Evolutionary conservation across 805 yeast species (phyloP).

Genomic region (Diddensiella transvaalensis): DNA sequence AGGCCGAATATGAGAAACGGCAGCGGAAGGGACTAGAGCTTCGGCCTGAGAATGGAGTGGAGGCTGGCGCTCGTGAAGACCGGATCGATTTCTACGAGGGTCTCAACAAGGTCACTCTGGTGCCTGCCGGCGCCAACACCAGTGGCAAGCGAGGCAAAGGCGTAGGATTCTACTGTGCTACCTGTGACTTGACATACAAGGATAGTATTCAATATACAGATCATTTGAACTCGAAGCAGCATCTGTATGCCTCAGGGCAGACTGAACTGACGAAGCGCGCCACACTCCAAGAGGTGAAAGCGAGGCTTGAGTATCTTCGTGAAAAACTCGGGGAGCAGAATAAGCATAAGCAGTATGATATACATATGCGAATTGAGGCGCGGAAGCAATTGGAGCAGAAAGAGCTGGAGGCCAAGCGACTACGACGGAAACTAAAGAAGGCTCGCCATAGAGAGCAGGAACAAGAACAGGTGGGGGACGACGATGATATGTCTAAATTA

Average conservation of each 20-base stretch:
- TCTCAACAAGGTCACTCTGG: conserved; percentile 33
- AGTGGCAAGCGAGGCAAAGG: conserved; percentile 48
- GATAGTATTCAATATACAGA: conserved; percentile 80
- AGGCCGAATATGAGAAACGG: conserved; percentile 14
- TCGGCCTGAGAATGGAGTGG: conserved; percentile 22
- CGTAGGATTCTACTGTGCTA: conserved; percentile 81
- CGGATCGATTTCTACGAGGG: conserved; percentile 32
- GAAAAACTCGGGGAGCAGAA: conserved; percentile 26
- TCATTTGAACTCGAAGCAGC: conserved; percentile 77
- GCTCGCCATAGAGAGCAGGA: conserved; percentile 7
- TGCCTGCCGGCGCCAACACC: conserved; percentile 33
- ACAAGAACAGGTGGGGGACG: conserved; percentile 24
- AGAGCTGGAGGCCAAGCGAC: conserved; percentile 32
- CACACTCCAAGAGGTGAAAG: conserved; percentile 47
- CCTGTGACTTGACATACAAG: conserved; percentile 75
- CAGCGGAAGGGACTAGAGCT: conserved; percentile 13
- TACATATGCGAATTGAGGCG: conserved; percentile 40
- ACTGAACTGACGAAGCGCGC: conserved; percentile 41
- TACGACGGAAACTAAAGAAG: conserved; percentile 22
- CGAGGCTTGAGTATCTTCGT: conserved; percentile 37
- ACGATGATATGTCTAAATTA: conserved; percentile 32
- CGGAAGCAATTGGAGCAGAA: conserved; percentile 40
- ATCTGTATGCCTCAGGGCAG: conserved; percentile 34
- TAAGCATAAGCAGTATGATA: conserved; percentile 31
- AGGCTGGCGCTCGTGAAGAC: conserved; percentile 25